These are phyloP conservation scores for Gracilaria vermiculophylla DNA, from an alignment of 23 red algal genomes.

Conservation along the genomic window DNA sequence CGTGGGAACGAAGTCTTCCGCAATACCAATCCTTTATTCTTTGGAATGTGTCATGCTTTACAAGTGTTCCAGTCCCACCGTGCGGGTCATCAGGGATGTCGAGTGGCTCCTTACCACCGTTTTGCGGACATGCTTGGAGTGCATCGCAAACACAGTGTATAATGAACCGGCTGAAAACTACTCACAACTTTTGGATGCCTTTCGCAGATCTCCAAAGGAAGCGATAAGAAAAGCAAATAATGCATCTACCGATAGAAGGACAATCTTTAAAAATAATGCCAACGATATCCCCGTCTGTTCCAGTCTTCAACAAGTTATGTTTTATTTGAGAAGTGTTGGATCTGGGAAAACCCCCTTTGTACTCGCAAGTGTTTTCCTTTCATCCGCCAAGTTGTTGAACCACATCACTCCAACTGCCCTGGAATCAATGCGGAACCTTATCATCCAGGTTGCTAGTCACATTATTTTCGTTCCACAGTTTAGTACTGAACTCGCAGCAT, in stretches of 20 bases:
- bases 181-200: neutral
- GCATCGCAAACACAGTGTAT: neutral
- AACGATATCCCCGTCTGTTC: neutral
- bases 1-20: neutral
- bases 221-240: neutral
- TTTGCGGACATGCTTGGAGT: neutral
- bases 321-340: constrained; percentile 10
- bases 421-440: constrained; percentile 9
- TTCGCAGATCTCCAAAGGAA: neutral
- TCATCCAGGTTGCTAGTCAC: neutral
- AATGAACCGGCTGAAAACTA: constrained; percentile 6
- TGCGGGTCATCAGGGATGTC: neutral
- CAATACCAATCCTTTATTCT: constrained; percentile 31
- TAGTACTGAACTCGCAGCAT: neutral
- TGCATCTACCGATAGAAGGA: neutral
- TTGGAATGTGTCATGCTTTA: constrained; percentile 19
- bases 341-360: neutral
- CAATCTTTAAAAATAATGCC: neutral
- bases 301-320: neutral
- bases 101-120: neutral
- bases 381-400: neutral
- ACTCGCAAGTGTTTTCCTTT: constrained; percentile 1
- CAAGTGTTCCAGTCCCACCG: neutral
- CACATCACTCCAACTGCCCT: neutral
- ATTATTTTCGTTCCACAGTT: constrained; percentile 8